Conservation (phyloP, 2,329 filamentous ascomycete genomes). For the Coniella vitis region DNA sequence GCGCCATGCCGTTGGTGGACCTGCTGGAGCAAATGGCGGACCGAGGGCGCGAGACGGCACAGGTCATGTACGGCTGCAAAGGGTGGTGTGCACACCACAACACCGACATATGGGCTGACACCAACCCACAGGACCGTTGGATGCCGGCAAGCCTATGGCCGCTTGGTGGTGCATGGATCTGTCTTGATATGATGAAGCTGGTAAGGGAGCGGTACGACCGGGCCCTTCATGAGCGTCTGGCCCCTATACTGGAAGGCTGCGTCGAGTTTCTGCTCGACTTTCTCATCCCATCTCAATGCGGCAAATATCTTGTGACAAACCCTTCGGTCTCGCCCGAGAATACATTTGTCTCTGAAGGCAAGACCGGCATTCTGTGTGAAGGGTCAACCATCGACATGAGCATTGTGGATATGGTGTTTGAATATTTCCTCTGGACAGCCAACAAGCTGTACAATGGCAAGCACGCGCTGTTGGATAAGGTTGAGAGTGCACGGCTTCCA, state of each 20-base stretch:
- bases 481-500: constrained; percentile 19
- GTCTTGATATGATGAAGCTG: constrained; percentile 24
- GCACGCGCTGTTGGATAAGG: constrained; percentile 7
- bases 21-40: constrained; percentile 31
- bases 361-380: constrained; percentile 33
- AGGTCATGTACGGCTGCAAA: constrained; percentile 26
- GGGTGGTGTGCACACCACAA: constrained; percentile 31
- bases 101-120: constrained; percentile 31
- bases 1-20: constrained; percentile 31
- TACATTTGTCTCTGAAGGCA: constrained; percentile 23
- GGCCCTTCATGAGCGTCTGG: constrained; percentile 20
- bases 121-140: constrained; percentile 27
- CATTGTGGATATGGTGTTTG: constrained; percentile 27
- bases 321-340: constrained; percentile 32
- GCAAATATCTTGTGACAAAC: constrained; percentile 23
- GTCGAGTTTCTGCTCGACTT: constrained; percentile 26
- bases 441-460: constrained; percentile 12
- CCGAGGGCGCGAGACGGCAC: constrained; percentile 26
- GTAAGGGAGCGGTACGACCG: constrained; percentile 21
- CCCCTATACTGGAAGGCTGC: constrained; percentile 24
- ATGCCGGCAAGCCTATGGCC: constrained; percentile 26
- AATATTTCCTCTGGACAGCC: constrained; percentile 22
- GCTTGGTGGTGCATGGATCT: constrained; percentile 24
- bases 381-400: constrained; percentile 41
- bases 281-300: constrained; percentile 19